These are phyloP conservation scores for Clohesyomyces aquaticus DNA, from an alignment of 495 filamentous ascomycete species.

Conservation along the genomic window DNA sequence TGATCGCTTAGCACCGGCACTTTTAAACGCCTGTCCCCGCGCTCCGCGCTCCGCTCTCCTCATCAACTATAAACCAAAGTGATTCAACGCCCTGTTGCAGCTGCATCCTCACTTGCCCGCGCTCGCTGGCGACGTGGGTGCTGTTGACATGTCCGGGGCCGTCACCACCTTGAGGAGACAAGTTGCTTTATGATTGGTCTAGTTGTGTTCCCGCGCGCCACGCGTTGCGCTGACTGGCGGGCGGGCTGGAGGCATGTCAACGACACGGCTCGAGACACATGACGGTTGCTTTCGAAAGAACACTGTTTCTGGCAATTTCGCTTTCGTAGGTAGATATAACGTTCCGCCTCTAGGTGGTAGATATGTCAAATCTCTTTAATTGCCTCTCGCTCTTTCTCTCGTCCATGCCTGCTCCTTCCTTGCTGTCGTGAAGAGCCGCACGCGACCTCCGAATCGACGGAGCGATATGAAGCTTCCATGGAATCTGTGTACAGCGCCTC, in stretches of 20 bases:
- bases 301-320: no score
- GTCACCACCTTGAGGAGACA: conserved; percentile 53
- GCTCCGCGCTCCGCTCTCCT: conserved; percentile 26
- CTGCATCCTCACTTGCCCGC: conserved; percentile 48
- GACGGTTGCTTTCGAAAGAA: no score
- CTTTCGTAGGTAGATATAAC: background rate
- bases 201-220: conserved; percentile 41
- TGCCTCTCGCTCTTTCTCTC: background rate
- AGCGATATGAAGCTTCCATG: no score
- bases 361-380: background rate
- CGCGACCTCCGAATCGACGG: no score
- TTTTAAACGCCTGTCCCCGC: background rate
- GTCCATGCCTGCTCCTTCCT: background rate
- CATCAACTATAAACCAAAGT: conserved; percentile 57
- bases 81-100: conserved; percentile 53
- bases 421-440: background rate
- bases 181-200: conserved; percentile 55
- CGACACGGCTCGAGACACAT: no score
- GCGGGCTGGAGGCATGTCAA: no score
- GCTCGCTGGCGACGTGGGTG: conserved; percentile 49
- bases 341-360: no score
- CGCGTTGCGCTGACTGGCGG: no score
- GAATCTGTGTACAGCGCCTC: no score
- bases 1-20: background rate
- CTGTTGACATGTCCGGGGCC: conserved; percentile 55